These are phyloP conservation scores for Zoysia pacifica DNA, from an alignment of 176 grass and related monocot species.

Conservation along the genomic window DNA sequence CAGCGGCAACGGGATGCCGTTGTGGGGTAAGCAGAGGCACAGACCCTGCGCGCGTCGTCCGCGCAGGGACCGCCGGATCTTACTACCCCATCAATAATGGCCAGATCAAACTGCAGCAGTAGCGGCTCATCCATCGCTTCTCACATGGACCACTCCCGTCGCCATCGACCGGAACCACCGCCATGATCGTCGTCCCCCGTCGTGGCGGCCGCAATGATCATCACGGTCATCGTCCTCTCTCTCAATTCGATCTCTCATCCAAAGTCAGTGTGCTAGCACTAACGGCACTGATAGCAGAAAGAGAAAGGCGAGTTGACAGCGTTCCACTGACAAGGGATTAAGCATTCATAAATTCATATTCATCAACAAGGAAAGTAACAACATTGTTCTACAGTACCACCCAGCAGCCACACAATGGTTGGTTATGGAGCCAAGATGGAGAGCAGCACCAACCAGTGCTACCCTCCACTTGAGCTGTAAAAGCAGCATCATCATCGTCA, in stretches of 20 bases:
- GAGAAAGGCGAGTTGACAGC: background rate
- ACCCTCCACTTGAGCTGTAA: constrained; percentile 22
- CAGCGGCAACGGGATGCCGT: too few species aligned
- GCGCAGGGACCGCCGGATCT: too few species aligned
- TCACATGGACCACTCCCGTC: too few species aligned
- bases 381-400: background rate
- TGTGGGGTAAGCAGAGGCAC: too few species aligned
- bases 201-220: background rate
- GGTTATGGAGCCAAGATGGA: background rate
- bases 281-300: background rate
- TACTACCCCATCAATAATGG: too few species aligned
- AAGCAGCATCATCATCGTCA: background rate
- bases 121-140: too few species aligned
- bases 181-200: constrained; percentile 4
- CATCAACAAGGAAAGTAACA: background rate
- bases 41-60: too few species aligned
- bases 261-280: background rate
- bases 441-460: background rate
- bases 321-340: too few species aligned
- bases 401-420: too few species aligned
- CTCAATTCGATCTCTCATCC: background rate
- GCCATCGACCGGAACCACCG: background rate
- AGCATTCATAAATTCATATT: background rate
- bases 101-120: too few species aligned
- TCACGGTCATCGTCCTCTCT: background rate